These are phyloP conservation scores for Blastobotrys illinoisensis DNA, from an alignment of 1,139 yeast genomes.

Conservation along the genomic window DNA sequence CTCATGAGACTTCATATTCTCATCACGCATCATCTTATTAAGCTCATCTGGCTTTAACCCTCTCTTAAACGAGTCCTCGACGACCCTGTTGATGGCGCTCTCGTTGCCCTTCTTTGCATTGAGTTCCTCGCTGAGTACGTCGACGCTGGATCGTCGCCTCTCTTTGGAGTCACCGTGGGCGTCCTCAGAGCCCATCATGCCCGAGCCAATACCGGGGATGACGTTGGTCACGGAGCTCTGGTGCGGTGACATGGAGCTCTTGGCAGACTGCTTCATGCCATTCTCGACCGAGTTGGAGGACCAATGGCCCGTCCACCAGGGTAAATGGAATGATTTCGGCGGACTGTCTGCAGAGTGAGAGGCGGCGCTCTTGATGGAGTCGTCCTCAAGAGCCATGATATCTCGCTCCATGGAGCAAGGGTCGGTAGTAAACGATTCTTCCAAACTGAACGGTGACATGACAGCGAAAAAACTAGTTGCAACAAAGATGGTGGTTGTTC, in stretches of 20 bases:
- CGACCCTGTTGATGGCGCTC: not conserved
- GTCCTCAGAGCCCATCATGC: not conserved
- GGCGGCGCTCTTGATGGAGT: not conserved
- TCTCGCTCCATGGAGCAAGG: not conserved
- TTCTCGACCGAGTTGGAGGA: not conserved
- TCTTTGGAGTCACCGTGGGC: not conserved
- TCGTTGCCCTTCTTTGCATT: not conserved
- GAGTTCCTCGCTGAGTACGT: not conserved
- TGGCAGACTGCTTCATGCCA: not conserved
- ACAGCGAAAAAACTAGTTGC: not conserved
- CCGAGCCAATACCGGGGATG: not conserved
- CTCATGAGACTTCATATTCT: not conserved
- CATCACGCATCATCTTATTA: not conserved
- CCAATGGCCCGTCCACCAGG: not conserved
- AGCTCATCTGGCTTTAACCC: not conserved
- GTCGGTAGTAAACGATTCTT: not conserved
- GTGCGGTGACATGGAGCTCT: not conserved
- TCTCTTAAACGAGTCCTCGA: not conserved
- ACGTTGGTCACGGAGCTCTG: not conserved
- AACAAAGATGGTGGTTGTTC: not conserved
- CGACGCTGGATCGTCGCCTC: not conserved
- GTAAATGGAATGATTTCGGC: not conserved
- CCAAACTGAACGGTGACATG: not conserved
- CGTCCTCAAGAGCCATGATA: not conserved
- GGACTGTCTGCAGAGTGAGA: not conserved